phyloP scores from a whole-genome alignment of 2,329 filamentous ascomycete genomes.

The Hansfordia pulvinata region DNA sequence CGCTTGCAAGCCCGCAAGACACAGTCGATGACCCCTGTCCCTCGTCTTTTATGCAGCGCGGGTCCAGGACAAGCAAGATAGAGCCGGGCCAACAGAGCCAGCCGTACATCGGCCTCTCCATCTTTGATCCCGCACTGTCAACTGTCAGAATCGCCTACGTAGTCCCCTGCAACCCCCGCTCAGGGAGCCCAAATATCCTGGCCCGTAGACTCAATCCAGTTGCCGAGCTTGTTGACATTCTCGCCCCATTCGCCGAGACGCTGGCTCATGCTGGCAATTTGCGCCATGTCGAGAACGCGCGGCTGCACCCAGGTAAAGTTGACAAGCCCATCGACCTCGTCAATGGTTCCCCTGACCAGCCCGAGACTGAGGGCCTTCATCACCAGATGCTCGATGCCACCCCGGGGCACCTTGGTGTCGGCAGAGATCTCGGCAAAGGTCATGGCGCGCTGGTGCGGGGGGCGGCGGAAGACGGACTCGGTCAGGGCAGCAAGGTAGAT shows the following conservation, averaged over 20 bases:
- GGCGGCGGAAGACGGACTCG: conserved; percentile 89
- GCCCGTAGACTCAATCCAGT: conserved; percentile 90
- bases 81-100: too few relatives aligned
- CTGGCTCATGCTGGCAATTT: conserved; percentile 85
- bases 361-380: conserved; percentile 98
- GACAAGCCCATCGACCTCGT: conserved; percentile 88
- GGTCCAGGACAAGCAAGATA: too few relatives aligned
- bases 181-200: conserved; percentile 93
- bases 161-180: too few relatives aligned
- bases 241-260: conserved; percentile 88
- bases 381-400: conserved; percentile 94
- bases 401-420: conserved; percentile 81
- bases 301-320: conserved; percentile 98
- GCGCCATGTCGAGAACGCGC: conserved; percentile 89
- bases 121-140: too few relatives aligned
- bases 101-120: too few relatives aligned
- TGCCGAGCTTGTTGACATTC: conserved; percentile 88
- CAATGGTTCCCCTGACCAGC: conserved; percentile 79
- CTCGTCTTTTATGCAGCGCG: too few relatives aligned
- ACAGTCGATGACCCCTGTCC: too few relatives aligned
- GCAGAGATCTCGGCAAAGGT: conserved; percentile 76
- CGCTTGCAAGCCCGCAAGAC: too few relatives aligned
- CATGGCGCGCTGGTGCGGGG: conserved; percentile 91
- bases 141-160: too few relatives aligned
- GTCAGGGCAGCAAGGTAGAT: conserved; percentile 94